Evolutionary conservation across 1,284 basidiomycete genomes (phyloP).

Genomic region (Trichosporon ovoides): DNA sequence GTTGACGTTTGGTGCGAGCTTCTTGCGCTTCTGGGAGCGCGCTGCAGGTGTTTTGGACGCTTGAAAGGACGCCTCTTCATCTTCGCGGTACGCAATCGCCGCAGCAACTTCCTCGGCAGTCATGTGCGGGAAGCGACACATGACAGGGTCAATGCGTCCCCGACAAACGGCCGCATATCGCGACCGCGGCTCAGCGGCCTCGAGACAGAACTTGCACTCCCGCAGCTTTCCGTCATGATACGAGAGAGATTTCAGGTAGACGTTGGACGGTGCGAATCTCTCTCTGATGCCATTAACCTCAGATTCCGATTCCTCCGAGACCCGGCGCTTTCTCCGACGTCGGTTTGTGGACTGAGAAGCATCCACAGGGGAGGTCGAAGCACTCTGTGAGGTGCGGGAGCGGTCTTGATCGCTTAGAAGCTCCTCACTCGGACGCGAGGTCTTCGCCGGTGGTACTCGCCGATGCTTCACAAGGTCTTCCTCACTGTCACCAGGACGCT

Average conservation of each 20-base stretch:
- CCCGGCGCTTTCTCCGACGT: not conserved
- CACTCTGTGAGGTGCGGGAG: not conserved
- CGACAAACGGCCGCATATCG: not conserved
- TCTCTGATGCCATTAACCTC: not conserved
- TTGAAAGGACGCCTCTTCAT: not conserved
- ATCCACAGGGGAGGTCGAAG: not conserved
- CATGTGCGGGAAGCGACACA: not conserved
- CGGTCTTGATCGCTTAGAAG: not conserved
- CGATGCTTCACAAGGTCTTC: not conserved
- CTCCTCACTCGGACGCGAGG: slow-evolving; percentile 8
- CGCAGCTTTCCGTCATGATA: not conserved
- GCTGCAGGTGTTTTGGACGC: not conserved
- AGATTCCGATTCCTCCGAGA: not conserved
- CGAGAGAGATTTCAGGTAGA: not conserved
- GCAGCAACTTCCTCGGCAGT: not conserved
- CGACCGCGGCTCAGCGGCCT: not conserved
- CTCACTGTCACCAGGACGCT: slow-evolving; percentile 12
- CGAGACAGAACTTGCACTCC: not conserved
- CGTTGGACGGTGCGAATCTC: not conserved
- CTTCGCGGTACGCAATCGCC: not conserved
- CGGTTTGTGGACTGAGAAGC: not conserved
- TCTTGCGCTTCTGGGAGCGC: not conserved
- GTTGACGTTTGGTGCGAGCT: not conserved
- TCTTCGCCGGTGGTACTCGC: not conserved
- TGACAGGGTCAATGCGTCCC: not conserved